phyloP scores from a whole-genome alignment of 1,284 basidiomycete species.

The Macrocystidia cucumis region DNA sequence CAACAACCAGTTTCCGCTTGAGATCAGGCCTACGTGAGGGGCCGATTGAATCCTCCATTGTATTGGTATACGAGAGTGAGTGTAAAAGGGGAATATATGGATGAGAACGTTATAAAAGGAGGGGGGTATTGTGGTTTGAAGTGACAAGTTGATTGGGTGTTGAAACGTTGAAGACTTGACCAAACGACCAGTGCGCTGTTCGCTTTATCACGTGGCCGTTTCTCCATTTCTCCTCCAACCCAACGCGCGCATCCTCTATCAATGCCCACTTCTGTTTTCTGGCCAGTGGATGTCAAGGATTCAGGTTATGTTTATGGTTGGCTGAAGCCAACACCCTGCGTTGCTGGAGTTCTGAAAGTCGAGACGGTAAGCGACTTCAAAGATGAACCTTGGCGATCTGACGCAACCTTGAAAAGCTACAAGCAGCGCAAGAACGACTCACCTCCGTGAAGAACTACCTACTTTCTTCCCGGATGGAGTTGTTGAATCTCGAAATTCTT shows the following conservation, averaged over 20 bases:
- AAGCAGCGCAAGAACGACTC: no score
- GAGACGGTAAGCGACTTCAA: not conserved
- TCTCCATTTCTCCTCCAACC: no score
- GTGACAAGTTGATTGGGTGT: conserved; percentile 5
- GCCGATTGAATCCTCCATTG: conserved; percentile 10
- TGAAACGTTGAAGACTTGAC: conserved; percentile 6
- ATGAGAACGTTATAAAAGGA: not conserved
- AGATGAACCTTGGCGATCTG: no score
- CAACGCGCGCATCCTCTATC: conserved; percentile 8
- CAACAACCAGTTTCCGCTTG: conserved; percentile 87
- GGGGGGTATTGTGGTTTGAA: conserved; percentile 2
- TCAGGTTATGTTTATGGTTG: conserved; percentile 50
- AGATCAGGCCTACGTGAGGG: conserved; percentile 61
- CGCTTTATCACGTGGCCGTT: conserved; percentile 27
- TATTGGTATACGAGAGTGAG: conserved; percentile 1
- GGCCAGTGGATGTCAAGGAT: conserved; percentile 38
- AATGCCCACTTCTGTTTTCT: conserved; percentile 39
- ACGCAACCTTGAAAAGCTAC: no score
- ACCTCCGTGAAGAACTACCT: no score
- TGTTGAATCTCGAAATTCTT: conserved; percentile 17
- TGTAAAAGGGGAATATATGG: conserved; percentile 1
- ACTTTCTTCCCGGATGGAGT: no score
- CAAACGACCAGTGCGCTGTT: no score
- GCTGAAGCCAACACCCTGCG: conserved; percentile 32
- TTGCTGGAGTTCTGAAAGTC: conserved; percentile 37